phyloP scores from a whole-genome alignment of 1,284 basidiomycete genomes.

The Pseudomicrostroma phylloplanum region DNA sequence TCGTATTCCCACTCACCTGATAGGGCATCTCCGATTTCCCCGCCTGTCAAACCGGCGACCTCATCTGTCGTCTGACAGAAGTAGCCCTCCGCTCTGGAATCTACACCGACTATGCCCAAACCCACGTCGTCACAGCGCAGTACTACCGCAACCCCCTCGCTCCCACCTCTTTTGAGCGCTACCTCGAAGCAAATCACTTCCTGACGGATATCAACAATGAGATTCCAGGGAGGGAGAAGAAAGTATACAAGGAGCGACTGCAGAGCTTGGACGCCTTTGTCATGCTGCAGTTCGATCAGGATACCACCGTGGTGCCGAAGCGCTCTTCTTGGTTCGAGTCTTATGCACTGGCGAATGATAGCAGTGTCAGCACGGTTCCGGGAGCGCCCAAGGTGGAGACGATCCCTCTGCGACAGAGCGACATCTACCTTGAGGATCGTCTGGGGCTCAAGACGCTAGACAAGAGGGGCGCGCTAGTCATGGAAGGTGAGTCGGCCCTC shows the following conservation, averaged over 20 bases:
- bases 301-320: slow-evolving; percentile 42
- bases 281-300: slow-evolving; percentile 47
- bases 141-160: slow-evolving; percentile 76
- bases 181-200: slow-evolving; percentile 62
- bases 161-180: slow-evolving; percentile 61
- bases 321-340: slow-evolving; percentile 45
- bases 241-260: slow-evolving; percentile 42
- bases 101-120: slow-evolving; percentile 58
- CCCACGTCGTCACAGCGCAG: slow-evolving; percentile 63
- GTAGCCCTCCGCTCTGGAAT: slow-evolving; percentile 67
- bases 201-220: slow-evolving; percentile 53
- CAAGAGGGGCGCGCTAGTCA: slow-evolving; percentile 57
- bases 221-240: slow-evolving; percentile 4
- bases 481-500: slow-evolving; percentile 17
- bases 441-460: slow-evolving; percentile 76
- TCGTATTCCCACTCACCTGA: background rate
- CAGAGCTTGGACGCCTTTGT: slow-evolving; percentile 46
- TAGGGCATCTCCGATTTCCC: slow-evolving; percentile 72
- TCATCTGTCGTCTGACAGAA: slow-evolving; percentile 58
- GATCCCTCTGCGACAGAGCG: slow-evolving; percentile 68
- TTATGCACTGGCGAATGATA: slow-evolving; percentile 30
- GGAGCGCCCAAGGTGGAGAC: slow-evolving; percentile 50
- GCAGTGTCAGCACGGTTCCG: background rate
- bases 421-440: slow-evolving; percentile 77
- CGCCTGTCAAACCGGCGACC: slow-evolving; percentile 63